Conservation (phyloP, 208 protist genomes). For the Herpetomonas samuelpessoai region DNA sequence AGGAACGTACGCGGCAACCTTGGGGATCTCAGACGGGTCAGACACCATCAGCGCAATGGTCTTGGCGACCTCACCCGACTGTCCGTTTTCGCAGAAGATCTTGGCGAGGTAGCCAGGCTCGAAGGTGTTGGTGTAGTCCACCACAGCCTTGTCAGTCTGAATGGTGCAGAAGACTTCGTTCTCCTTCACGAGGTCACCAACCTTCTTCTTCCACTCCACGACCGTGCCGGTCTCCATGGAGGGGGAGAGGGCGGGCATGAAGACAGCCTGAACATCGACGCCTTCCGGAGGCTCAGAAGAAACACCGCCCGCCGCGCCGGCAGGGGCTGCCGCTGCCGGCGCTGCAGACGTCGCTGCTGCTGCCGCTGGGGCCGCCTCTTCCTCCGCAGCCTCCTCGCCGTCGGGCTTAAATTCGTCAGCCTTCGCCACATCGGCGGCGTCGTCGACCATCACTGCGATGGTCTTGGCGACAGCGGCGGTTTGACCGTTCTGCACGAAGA, state of each 20-base stretch:
- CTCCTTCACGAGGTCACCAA: slow-evolving; percentile 90
- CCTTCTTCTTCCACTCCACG: slow-evolving; percentile 90
- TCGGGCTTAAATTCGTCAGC: slow-evolving; percentile 46
- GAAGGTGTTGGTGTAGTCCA: slow-evolving; percentile 95
- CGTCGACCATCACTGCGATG: slow-evolving; percentile 86
- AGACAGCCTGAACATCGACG: slow-evolving; percentile 73
- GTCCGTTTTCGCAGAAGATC: slow-evolving; percentile 87
- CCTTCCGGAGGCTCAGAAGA: slow-evolving; percentile 16
- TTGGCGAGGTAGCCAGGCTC: slow-evolving; percentile 95
- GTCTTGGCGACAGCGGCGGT: slow-evolving; percentile 74
- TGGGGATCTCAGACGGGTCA: slow-evolving; percentile 72
- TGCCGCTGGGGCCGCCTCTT: slow-evolving; percentile 20
- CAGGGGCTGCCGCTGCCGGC: slow-evolving; percentile 13
- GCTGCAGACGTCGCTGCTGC: slow-evolving; percentile 26
- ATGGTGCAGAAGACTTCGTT: slow-evolving; percentile 93
- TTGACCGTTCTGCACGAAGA: slow-evolving; percentile 83
- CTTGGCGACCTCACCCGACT: slow-evolving; percentile 70
- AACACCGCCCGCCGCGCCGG: slow-evolving; percentile 9
- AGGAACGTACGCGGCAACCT: slow-evolving; percentile 42
- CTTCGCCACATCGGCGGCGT: slow-evolving; percentile 76
- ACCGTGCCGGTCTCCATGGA: slow-evolving; percentile 87
- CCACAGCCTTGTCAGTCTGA: slow-evolving; percentile 98
- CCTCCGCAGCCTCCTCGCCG: slow-evolving; percentile 22
- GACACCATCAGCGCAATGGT: slow-evolving; percentile 89
- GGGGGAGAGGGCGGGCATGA: slow-evolving; percentile 89